Evolutionary conservation across 805 yeast genomes (phyloP).

Genomic region (Nakazawaea sp.): DNA sequence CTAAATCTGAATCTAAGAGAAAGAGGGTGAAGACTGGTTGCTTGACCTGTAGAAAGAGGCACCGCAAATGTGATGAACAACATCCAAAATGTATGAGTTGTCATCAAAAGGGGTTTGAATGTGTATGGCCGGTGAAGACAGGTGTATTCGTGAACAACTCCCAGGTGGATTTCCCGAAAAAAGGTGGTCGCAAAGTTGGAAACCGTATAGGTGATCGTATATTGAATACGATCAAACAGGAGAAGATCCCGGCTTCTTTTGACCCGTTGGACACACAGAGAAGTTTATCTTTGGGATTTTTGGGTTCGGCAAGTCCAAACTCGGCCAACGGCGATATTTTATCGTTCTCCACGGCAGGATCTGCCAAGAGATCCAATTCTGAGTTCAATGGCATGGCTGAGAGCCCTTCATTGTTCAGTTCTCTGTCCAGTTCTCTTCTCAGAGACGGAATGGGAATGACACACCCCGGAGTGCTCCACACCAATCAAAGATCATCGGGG

Average conservation of each 20-base stretch:
- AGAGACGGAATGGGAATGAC: too few species aligned
- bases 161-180: constrained; percentile 15
- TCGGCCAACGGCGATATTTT: not conserved
- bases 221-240: constrained; percentile 6
- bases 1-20: constrained; percentile 7
- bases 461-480: too few species aligned
- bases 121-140: constrained; percentile 28
- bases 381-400: constrained; percentile 9
- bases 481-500: not conserved
- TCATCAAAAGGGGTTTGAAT: constrained; percentile 26
- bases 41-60: constrained; percentile 44
- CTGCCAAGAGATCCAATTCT: not conserved
- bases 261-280: constrained; percentile 4
- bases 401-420: too few species aligned
- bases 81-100: constrained; percentile 46
- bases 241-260: constrained; percentile 6
- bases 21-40: constrained; percentile 39
- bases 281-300: constrained; percentile 2
- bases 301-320: not conserved
- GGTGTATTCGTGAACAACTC: constrained; percentile 22
- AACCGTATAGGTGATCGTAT: constrained; percentile 8
- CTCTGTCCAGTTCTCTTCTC: too few species aligned
- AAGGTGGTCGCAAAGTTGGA: constrained; percentile 1
- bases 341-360: not conserved
- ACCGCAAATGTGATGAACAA: constrained; percentile 51